These are phyloP conservation scores for Fusarium sp. DNA, from an alignment of 2,329 filamentous ascomycete species.

Conservation along the genomic window DNA sequence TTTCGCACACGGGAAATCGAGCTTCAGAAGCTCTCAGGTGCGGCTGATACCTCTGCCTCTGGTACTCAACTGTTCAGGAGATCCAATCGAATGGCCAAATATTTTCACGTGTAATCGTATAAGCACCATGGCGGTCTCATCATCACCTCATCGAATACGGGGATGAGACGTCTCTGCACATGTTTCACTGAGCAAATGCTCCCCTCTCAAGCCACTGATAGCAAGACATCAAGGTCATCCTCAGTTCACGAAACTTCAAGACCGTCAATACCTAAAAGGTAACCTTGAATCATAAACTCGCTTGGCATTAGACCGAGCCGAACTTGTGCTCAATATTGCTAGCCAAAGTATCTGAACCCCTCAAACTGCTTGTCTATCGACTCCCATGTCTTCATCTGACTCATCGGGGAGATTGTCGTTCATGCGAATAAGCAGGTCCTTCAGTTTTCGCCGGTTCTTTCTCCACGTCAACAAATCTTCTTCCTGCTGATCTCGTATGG, in stretches of 20 bases:
- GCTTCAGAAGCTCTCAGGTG: neutral
- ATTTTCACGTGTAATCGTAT: neutral
- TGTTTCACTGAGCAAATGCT: neutral
- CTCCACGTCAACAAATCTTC: slow-evolving; percentile 59
- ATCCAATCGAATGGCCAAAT: neutral
- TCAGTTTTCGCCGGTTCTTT: slow-evolving; percentile 56
- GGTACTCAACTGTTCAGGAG: neutral
- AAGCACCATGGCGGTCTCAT: neutral
- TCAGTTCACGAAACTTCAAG: neutral
- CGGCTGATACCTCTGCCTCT: neutral
- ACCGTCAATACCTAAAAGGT: neutral
- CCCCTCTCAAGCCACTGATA: neutral
- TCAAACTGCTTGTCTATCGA: slow-evolving; percentile 7
- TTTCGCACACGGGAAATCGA: neutral
- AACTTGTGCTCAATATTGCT: neutral
- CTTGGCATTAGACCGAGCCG: neutral
- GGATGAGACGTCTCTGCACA: neutral
- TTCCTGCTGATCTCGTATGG: slow-evolving; percentile 59
- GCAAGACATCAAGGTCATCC: neutral
- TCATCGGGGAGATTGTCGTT: slow-evolving; percentile 59
- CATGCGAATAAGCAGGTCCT: slow-evolving; percentile 53
- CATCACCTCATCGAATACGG: neutral
- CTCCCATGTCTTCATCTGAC: slow-evolving; percentile 45
- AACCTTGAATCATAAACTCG: slow-evolving; percentile 6
- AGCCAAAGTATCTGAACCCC: neutral